Evolutionary conservation across 805 yeast species (phyloP), one percentile per base, ranked within the genome.

Genomic region (Saccharomycopsis babjevae): DNA sequence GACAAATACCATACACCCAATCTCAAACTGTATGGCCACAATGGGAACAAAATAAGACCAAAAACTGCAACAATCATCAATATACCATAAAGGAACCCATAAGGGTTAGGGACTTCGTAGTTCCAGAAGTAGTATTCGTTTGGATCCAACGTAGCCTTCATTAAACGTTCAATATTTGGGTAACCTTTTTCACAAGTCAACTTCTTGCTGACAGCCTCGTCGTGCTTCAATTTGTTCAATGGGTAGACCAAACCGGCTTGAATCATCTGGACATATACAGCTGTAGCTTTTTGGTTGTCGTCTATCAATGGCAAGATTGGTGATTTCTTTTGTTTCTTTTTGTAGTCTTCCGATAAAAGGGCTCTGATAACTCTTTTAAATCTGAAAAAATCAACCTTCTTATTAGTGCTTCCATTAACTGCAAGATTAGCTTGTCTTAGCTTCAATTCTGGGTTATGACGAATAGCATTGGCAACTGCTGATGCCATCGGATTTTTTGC

Each of bases 11-110:
- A 94, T 38, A 89, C 97, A 52, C 94, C 96, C 60, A 79, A 79
- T 71, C 96, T 85, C 94, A 94, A 84, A 73, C 86, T 83, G 42
- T 77, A 69, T 32, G 99, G 99, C 99, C 99, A 94, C 68, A 94
- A 79, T 65, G 98, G 99, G 84, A 90, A 94, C 68, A 88, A 76
- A 40, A 88, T 83, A 36, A 86, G 70, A 1, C 82, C 77, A 66
- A 87, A 83, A 3, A 87, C 78, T 25, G 82, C 86, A 6, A 80
- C 82, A 22, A 93, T 73, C 32, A 87, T 85, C 65, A 88, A 77
- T 2, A 85, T 79, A 7, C 89, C 86, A 67, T 84, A 84, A 52
- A 83, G 70, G 55, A 83, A 70, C 42, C 75, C 78, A 11, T 72
- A 58, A 57, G 91, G 86, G 67, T 83, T 86, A 32, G 88, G 84